Evolutionary conservation across 2,329 filamentous ascomycete species (phyloP).

Genomic region (Cladosporium sp.): DNA sequence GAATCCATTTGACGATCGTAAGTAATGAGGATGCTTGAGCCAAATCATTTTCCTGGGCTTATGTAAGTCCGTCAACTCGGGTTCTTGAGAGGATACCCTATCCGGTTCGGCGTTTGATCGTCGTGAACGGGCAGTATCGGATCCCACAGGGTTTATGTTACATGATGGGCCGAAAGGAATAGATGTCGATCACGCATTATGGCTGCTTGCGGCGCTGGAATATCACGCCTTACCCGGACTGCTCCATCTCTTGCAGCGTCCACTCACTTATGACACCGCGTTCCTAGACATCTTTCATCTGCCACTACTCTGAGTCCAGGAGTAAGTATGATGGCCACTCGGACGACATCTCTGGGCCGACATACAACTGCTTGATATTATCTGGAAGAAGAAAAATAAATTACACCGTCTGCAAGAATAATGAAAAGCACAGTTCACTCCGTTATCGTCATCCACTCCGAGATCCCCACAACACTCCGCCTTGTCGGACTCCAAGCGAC

Average conservation of each 20-base stretch:
- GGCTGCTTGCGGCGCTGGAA: background rate
- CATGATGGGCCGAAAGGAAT: constrained; percentile 8
- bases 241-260: background rate
- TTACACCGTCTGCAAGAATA: background rate
- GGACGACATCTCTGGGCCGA: background rate
- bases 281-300: too few species aligned
- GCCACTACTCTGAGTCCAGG: background rate
- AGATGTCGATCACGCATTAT: background rate
- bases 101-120: constrained; percentile 5
- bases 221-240: constrained; percentile 9
- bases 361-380: too few species aligned
- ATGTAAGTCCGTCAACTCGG: background rate
- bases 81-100: background rate
- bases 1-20: background rate
- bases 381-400: too few species aligned
- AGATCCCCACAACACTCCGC: constrained; percentile 12
- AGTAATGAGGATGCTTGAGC: background rate
- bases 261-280: background rate
- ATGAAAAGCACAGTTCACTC: background rate
- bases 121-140: constrained; percentile 10
- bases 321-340: background rate
- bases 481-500: constrained; percentile 8
- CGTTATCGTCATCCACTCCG: background rate
- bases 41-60: background rate
- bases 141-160: background rate